These are phyloP conservation scores for Vigna angularis DNA, from an alignment of 306 rosid genomes.

Conservation along the genomic window DNA sequence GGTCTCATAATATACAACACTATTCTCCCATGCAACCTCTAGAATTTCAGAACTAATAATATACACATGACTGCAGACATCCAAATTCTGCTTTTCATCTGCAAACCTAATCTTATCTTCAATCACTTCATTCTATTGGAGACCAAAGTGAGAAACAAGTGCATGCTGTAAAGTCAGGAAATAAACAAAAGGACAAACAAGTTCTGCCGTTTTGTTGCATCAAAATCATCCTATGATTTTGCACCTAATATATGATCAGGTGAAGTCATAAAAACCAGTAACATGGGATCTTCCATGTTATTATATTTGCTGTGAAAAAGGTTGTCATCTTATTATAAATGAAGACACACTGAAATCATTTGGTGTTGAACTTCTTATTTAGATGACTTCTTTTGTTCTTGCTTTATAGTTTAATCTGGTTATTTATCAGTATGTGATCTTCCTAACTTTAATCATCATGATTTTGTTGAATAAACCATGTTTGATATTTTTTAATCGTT, in stretches of 20 bases:
- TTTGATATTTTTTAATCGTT: too few species aligned
- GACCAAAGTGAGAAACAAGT: not conserved
- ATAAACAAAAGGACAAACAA: not conserved
- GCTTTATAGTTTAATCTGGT: not conserved
- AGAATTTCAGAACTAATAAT: conserved; percentile 1
- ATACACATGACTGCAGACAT: not conserved
- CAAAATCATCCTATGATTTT: not conserved
- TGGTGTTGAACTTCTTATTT: not conserved
- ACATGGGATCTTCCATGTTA: not conserved
- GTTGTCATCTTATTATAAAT: not conserved
- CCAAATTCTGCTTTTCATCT: conserved; percentile 27
- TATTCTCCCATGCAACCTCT: too few species aligned
- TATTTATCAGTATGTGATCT: not conserved
- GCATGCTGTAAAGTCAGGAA: not conserved
- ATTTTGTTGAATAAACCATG: too few species aligned
- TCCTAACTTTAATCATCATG: not conserved
- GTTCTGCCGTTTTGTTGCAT: not conserved
- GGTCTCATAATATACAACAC: too few species aligned
- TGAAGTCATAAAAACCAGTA: not conserved
- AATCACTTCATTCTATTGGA: not conserved
- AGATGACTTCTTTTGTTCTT: not conserved
- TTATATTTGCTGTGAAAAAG: not conserved
- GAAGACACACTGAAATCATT: not conserved
- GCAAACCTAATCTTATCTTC: conserved; percentile 25
- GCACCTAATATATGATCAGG: conserved; percentile 4